These are phyloP conservation scores for Boechera retrofracta DNA, from an alignment of 345 rosid species.

Conservation along the genomic window DNA sequence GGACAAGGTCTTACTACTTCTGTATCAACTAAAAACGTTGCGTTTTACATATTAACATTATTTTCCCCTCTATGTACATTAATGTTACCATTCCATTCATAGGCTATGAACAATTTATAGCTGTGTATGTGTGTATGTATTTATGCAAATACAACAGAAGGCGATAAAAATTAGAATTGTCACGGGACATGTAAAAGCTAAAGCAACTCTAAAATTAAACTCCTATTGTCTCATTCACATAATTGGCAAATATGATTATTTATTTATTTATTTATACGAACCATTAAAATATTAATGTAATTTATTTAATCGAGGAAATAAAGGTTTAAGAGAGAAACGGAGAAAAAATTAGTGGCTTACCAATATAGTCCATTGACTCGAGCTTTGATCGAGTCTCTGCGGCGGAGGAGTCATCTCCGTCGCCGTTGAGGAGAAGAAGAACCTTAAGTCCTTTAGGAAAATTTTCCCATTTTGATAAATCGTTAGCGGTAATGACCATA, in stretches of 20 bases:
- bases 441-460: constrained; percentile 95
- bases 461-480: constrained; percentile 85
- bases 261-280: constrained; percentile 11
- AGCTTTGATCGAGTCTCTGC: constrained; percentile 74
- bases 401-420: constrained; percentile 57
- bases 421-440: constrained; percentile 78
- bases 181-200: constrained; percentile 38
- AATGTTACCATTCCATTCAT: not conserved
- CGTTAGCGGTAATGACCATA: constrained; percentile 86
- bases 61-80: not conserved
- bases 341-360: constrained; percentile 54
- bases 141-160: constrained; percentile 5
- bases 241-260: not conserved
- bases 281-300: not conserved
- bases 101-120: constrained; percentile 9
- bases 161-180: constrained; percentile 10
- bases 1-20: constrained; percentile 4
- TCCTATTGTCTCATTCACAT: constrained; percentile 28
- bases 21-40: constrained; percentile 19
- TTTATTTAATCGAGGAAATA: constrained; percentile 1
- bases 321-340: constrained; percentile 13
- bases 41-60: not conserved
- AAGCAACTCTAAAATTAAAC: constrained; percentile 19
- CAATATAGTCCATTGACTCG: constrained; percentile 88
- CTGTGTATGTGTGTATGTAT: constrained; percentile 8